Conservation (phyloP, 2,329 filamentous ascomycete genomes). For the Aspergillus ochraceus region DNA sequence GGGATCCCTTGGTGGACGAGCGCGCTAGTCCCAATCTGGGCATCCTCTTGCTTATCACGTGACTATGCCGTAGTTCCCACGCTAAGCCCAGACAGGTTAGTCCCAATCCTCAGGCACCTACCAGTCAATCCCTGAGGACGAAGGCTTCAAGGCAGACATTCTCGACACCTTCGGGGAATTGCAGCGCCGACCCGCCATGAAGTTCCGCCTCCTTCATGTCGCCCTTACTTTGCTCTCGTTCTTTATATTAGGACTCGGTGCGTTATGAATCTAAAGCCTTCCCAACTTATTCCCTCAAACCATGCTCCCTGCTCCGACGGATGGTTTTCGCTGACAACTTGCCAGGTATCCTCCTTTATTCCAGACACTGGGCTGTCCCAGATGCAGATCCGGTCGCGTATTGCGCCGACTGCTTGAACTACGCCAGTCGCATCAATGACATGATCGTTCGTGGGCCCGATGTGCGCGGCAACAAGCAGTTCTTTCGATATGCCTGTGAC, state of each 20-base stretch:
- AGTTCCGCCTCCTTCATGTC: not conserved
- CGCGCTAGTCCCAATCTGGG: not conserved
- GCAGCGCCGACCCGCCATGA: not conserved
- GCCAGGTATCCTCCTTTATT: not conserved
- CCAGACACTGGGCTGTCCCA: constrained; percentile 3
- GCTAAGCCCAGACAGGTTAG: too few species aligned
- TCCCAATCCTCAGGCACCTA: not conserved
- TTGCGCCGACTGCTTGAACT: constrained; percentile 18
- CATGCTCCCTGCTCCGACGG: too few species aligned
- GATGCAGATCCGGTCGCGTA: constrained; percentile 1
- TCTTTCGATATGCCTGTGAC: constrained; percentile 16
- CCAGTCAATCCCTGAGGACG: not conserved
- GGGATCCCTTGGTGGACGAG: not conserved
- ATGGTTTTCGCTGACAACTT: not conserved
- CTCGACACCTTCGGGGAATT: too few species aligned
- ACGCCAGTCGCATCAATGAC: constrained; percentile 12
- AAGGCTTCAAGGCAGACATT: too few species aligned
- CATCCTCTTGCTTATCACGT: not conserved
- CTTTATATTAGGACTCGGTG: not conserved
- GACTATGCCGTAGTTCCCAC: too few species aligned
- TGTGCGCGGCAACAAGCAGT: constrained; percentile 12
- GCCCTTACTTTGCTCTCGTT: not conserved
- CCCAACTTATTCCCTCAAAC: not conserved
- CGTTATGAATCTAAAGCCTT: not conserved
- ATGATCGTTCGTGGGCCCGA: constrained; percentile 7